Conservation (phyloP, 164 flowering plant genomes). For the Vitis rotundifolia region DNA sequence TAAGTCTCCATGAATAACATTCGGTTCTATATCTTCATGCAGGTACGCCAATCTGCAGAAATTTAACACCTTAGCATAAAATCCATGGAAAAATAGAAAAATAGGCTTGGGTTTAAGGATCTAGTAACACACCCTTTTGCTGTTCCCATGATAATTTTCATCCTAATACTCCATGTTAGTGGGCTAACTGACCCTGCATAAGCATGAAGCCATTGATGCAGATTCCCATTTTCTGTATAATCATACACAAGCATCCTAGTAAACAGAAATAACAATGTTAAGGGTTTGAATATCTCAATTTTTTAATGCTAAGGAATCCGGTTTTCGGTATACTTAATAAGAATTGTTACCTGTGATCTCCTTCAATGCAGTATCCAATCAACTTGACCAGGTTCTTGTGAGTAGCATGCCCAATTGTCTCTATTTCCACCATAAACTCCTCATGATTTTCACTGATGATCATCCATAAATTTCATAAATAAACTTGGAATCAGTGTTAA, state of each 20-base stretch:
- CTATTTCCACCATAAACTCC: slow-evolving; percentile 31
- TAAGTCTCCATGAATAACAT: slow-evolving; percentile 36
- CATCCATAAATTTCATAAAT: background rate
- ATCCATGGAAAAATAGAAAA: background rate
- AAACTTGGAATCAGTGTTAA: background rate
- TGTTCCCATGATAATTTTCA: slow-evolving; percentile 47
- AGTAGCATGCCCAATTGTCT: slow-evolving; percentile 30
- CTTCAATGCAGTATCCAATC: slow-evolving; percentile 41
- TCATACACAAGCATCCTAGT: slow-evolving; percentile 51
- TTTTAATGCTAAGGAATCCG: background rate
- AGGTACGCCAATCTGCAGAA: slow-evolving; percentile 51
- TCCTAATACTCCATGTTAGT: slow-evolving; percentile 46
- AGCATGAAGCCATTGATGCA: slow-evolving; percentile 54
- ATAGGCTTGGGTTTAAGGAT: background rate
- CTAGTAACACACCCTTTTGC: slow-evolving; percentile 41
- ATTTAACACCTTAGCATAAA: background rate
- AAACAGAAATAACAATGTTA: background rate
- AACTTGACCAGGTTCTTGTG: slow-evolving; percentile 53
- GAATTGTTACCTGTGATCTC: slow-evolving; percentile 29
- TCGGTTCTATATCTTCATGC: slow-evolving; percentile 53
- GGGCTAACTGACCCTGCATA: slow-evolving; percentile 25
- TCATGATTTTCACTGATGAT: slow-evolving; percentile 24
- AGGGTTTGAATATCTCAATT: background rate
- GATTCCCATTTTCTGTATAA: slow-evolving; percentile 48
- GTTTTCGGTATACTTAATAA: background rate